A percentile compares a stretch with the other conserved stretches of the same genome.
These are phyloP conservation scores for Coelastrella sp. DNA, from an alignment of 139 green algal species.

Conservation along the genomic window DNA sequence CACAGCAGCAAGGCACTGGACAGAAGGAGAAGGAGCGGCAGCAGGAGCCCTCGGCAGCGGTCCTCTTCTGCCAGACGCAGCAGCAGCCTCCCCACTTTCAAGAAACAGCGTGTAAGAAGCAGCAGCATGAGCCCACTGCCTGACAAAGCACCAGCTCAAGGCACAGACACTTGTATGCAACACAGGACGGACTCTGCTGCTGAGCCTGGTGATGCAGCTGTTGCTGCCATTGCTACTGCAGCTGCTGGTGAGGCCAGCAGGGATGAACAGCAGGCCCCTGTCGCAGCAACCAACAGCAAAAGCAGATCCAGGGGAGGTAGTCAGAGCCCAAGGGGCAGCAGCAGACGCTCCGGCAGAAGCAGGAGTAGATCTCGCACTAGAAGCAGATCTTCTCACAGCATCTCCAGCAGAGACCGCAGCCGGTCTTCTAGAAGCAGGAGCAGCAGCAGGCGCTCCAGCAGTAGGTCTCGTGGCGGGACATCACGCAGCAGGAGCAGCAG, in stretches of 20 bases:
- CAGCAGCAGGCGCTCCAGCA: slow-evolving; percentile 24
- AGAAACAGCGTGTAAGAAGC: slow-evolving; percentile 2
- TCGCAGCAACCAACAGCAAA: not conserved
- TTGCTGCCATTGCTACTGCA: not conserved
- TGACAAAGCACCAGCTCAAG: too few relatives aligned
- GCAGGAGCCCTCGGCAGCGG: slow-evolving; percentile 15
- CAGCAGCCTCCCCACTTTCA: not conserved
- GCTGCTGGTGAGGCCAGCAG: not conserved
- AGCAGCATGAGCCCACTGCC: slow-evolving; percentile 21
- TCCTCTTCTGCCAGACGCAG: not conserved
- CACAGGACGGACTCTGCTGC: too few relatives aligned
- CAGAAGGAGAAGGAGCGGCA: slow-evolving; percentile 32
- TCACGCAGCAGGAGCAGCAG: slow-evolving; percentile 7
- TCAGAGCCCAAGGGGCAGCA: too few relatives aligned
- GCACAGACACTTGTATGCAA: too few relatives aligned
- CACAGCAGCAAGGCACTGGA: slow-evolving; percentile 16
- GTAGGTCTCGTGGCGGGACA: not conserved
- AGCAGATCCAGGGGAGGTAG: too few relatives aligned
- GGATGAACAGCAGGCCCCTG: too few relatives aligned
- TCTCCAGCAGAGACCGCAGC: not conserved
- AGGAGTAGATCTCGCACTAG: slow-evolving; percentile 4
- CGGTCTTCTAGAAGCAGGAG: not conserved
- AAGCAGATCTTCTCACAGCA: not conserved
- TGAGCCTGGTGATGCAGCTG: not conserved
- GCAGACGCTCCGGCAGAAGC: not conserved